Percentiles rank a stretch among this genome's conserved stretches.
Conservation (phyloP, 257 asterid species). For the Lycium ferocissimum region DNA sequence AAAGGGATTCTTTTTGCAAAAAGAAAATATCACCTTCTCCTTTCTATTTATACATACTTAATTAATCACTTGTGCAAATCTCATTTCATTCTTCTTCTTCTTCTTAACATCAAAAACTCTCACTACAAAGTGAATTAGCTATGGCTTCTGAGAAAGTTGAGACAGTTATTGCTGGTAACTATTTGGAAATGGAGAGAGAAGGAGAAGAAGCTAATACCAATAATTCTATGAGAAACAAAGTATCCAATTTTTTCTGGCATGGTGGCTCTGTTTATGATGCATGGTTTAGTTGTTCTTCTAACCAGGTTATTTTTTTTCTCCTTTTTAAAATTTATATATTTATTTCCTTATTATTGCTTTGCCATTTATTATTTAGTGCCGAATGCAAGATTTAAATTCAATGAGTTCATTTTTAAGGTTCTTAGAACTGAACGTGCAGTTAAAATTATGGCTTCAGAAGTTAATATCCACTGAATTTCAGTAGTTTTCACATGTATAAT, state of each 20-base stretch:
- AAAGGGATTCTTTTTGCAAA: neutral
- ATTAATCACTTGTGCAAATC: conserved; percentile 3
- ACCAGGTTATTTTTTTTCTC: conserved; percentile 51
- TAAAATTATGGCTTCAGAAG: neutral
- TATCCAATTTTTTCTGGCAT: conserved; percentile 78
- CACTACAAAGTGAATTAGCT: neutral
- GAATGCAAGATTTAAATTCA: neutral
- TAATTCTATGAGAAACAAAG: conserved; percentile 48
- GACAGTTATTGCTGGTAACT: conserved; percentile 81
- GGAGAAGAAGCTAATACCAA: conserved; percentile 54
- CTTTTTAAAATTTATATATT: neutral
- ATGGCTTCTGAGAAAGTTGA: conserved; percentile 91
- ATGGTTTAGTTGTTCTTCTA: conserved; percentile 93
- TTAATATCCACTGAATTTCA: neutral
- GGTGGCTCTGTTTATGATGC: conserved; percentile 98
- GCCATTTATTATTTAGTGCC: neutral
- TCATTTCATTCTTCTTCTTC: neutral
- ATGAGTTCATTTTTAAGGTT: neutral
- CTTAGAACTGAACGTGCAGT: neutral
- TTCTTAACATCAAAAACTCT: neutral
- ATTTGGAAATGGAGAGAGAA: conserved; percentile 81
- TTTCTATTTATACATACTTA: conserved; percentile 15
- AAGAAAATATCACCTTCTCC: neutral
- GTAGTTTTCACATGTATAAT: neutral
- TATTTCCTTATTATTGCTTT: neutral